Evolutionary conservation across 2,329 filamentous ascomycete species (phyloP), one percentile per base, ranked within the genome.

Genomic region (Nothopassalora personata): DNA sequence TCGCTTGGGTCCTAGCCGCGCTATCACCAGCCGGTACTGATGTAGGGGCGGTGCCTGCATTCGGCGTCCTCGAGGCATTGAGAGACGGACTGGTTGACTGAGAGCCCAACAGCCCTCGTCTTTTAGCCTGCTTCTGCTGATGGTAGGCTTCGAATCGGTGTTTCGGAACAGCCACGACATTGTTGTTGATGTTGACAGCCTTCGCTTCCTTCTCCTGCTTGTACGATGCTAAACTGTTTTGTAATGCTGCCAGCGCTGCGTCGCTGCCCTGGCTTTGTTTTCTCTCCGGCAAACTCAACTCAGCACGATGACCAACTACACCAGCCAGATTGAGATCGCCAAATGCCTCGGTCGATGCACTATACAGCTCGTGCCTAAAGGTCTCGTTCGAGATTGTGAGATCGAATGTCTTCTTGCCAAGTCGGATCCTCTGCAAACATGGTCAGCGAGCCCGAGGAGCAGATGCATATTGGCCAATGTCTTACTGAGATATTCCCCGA

Each of bases 151-250:
- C 67, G 56, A 63, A 71, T 15, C 70, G 66, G 50, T 66, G 68
- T 61, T 70, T 72, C 53, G 75, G 74, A 58, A 73, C 72, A 8
- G 65, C 63, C 31, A 71, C 57, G 31, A 77, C 70, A 15, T 73
- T 63, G 49, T 59, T 68, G 62, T 65, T 68, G 49, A 72, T 70
- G 60, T 69, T 71, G 47, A 70, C 61, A 30, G 71, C 68, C 70
- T 83, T 84, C 39, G 83, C 83, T 71, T 85, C 80, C 72, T 85
- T 85, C 64, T 83, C 79, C 67, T 84, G 77, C 67, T 84, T 77
- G 54, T 83, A 79, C 23, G 81, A 80, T 60, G 80, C 84, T 70
- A 87, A 76, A 67, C 78, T 85, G 69, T 78, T 82, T 71, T 85
- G 80, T 56, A 87, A 75, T 43, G 78, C 79, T 55, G 82, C 82